phyloP scores from a whole-genome alignment of 1,284 basidiomycete genomes.

The Inonotus obliquus region DNA sequence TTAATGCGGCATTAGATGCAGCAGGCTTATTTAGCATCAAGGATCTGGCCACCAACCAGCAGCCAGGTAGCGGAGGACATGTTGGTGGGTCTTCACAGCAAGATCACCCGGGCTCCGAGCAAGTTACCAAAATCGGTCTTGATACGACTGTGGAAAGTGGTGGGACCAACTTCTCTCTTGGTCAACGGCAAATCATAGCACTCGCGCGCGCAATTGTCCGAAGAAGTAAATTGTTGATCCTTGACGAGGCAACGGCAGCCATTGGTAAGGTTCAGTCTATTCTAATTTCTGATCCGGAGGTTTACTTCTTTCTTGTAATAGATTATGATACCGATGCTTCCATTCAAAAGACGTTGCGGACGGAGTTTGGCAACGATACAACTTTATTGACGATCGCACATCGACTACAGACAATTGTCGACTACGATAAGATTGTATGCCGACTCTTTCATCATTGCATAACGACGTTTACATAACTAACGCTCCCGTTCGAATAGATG shows the following conservation, averaged over 20 bases:
- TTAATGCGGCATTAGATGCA: conserved; percentile 43
- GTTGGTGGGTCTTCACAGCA: conserved; percentile 42
- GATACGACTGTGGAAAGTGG: conserved; percentile 15
- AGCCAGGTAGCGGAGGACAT: conserved; percentile 27
- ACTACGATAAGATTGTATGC: conserved; percentile 29
- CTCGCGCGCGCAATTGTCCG: conserved; percentile 37
- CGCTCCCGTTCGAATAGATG: conserved; percentile 23
- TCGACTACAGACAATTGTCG: conserved; percentile 33
- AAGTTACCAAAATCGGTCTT: conserved; percentile 3
- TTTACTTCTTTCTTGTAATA: neutral
- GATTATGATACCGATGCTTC: conserved; percentile 23
- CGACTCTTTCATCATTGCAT: neutral
- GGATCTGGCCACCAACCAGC: neutral
- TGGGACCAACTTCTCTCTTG: conserved; percentile 17
- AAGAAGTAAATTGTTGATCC: conserved; percentile 27
- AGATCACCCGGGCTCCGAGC: conserved; percentile 28
- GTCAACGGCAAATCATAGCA: conserved; percentile 35
- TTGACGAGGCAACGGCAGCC: conserved; percentile 31
- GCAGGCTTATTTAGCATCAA: conserved; percentile 34
- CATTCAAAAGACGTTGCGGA: conserved; percentile 22
- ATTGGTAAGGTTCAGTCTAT: conserved; percentile 25
- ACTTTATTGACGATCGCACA: conserved; percentile 34
- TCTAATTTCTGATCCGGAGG: conserved; percentile 26
- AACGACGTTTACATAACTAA: neutral
- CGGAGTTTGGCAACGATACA: conserved; percentile 24